phyloP scores from a whole-genome alignment of 495 filamentous ascomycete species.

The Penicillium paxilli region DNA sequence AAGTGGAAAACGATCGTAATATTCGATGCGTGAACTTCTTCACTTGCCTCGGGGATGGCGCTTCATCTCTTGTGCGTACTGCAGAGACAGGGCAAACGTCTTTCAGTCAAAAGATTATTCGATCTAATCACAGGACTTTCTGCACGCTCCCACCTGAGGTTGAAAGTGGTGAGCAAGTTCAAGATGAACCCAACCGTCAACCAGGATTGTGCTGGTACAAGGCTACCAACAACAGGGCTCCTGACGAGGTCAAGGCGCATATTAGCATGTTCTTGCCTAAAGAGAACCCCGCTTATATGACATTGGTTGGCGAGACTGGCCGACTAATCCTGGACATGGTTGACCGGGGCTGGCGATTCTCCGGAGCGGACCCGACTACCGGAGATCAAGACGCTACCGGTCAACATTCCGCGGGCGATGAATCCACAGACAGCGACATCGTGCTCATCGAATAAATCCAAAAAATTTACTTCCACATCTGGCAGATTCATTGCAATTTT shows the following conservation, averaged over 20 bases:
- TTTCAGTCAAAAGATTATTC: conserved; percentile 42
- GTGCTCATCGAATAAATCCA: conserved; percentile 39
- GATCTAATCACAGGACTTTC: conserved; percentile 70
- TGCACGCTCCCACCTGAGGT: conserved; percentile 69
- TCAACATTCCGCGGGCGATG: not conserved
- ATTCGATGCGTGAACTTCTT: conserved; percentile 81
- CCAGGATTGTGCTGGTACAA: conserved; percentile 57
- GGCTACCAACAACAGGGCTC: conserved; percentile 73
- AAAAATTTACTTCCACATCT: not conserved
- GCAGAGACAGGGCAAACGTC: conserved; percentile 24
- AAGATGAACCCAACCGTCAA: conserved; percentile 8
- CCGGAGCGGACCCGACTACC: conserved; percentile 28
- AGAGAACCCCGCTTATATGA: conserved; percentile 77
- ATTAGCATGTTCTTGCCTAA: conserved; percentile 82
- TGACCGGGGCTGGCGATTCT: conserved; percentile 43
- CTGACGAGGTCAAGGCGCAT: conserved; percentile 81
- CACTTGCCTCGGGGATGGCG: conserved; percentile 73
- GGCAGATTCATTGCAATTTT: not conserved
- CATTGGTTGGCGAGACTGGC: conserved; percentile 65
- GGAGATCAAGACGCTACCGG: conserved; percentile 7
- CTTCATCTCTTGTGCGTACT: conserved; percentile 38
- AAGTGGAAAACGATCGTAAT: conserved; percentile 51
- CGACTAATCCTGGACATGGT: conserved; percentile 54
- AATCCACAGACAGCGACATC: conserved; percentile 38
- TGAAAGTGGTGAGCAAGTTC: conserved; percentile 32